Evolutionary conservation across 345 rosid genomes (phyloP).

Genomic region (Rhizophora mangle): DNA sequence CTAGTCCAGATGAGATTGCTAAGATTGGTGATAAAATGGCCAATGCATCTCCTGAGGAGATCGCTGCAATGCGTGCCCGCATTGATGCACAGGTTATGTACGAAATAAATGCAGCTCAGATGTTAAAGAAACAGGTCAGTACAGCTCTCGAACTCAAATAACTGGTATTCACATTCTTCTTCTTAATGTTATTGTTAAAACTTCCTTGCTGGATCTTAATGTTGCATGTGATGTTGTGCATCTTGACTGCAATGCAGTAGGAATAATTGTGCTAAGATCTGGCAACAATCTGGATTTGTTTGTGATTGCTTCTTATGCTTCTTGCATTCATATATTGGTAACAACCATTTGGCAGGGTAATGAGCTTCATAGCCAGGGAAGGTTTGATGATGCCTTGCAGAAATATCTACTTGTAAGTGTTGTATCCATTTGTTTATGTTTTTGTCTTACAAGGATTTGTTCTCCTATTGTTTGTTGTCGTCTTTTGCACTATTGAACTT

Average conservation of each 20-base stretch:
- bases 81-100: conserved; percentile 72
- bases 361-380: conserved; percentile 77
- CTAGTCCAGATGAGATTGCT: conserved; percentile 81
- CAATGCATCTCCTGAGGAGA: conserved; percentile 77
- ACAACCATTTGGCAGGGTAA: conserved; percentile 58
- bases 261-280: no score
- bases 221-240: neutral
- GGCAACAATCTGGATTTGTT: neutral
- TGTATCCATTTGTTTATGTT: conserved; percentile 10
- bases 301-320: neutral
- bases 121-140: conserved; percentile 77
- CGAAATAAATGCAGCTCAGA: conserved; percentile 67
- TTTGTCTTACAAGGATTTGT: neutral
- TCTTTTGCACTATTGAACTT: conserved; percentile 11
- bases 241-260: neutral
- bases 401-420: conserved; percentile 75
- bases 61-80: conserved; percentile 71
- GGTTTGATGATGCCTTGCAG: conserved; percentile 56
- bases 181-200: neutral
- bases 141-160: neutral
- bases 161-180: neutral
- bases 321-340: conserved; percentile 6
- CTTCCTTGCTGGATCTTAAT: neutral
- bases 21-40: conserved; percentile 90
- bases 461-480: neutral